A percentile compares a stretch with the other conserved stretches of the same genome.
phyloP scores from a whole-genome alignment of 2,329 filamentous ascomycete genomes.

The Alternaria rosae region DNA sequence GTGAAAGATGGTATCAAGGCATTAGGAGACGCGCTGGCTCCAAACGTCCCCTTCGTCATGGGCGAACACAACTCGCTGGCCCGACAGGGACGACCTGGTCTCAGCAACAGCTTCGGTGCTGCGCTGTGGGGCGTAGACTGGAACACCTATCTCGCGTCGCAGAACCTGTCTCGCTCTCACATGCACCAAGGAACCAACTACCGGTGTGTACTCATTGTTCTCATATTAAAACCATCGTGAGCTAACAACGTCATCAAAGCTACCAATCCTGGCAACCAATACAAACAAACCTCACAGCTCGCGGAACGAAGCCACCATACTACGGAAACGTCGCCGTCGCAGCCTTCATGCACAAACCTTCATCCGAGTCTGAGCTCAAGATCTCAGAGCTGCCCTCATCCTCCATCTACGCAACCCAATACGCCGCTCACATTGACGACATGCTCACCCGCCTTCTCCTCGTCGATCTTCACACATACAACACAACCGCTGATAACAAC shows the following conservation, averaged over 20 bases:
- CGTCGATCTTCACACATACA: slow-evolving; percentile 64
- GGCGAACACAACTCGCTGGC: slow-evolving; percentile 70
- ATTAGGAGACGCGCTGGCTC: slow-evolving; percentile 51
- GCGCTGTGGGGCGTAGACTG: slow-evolving; percentile 72
- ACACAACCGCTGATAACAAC: slow-evolving; percentile 8
- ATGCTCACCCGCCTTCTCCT: slow-evolving; percentile 59
- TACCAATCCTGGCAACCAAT: slow-evolving; percentile 64
- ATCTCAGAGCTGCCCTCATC: slow-evolving; percentile 1
- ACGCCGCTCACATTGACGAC: slow-evolving; percentile 62
- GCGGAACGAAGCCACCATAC: slow-evolving; percentile 70
- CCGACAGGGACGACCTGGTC: slow-evolving; percentile 66
- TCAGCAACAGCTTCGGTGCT: slow-evolving; percentile 71
- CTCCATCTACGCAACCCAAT: slow-evolving; percentile 17
- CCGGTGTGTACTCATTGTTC: slow-evolving; percentile 54
- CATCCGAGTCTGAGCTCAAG: not conserved
- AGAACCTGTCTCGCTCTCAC: slow-evolving; percentile 65
- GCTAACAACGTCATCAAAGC: not conserved
- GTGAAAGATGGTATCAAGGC: slow-evolving; percentile 57
- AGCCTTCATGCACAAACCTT: slow-evolving; percentile 52
- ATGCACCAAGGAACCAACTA: slow-evolving; percentile 72
- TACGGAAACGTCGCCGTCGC: slow-evolving; percentile 68
- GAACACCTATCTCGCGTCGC: slow-evolving; percentile 64
- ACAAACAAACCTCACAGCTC: slow-evolving; percentile 56
- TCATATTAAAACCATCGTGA: not conserved
- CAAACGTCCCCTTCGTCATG: slow-evolving; percentile 60